Evolutionary conservation across 2,329 filamentous ascomycete species (phyloP).

Genomic region (Septoria linicola): DNA sequence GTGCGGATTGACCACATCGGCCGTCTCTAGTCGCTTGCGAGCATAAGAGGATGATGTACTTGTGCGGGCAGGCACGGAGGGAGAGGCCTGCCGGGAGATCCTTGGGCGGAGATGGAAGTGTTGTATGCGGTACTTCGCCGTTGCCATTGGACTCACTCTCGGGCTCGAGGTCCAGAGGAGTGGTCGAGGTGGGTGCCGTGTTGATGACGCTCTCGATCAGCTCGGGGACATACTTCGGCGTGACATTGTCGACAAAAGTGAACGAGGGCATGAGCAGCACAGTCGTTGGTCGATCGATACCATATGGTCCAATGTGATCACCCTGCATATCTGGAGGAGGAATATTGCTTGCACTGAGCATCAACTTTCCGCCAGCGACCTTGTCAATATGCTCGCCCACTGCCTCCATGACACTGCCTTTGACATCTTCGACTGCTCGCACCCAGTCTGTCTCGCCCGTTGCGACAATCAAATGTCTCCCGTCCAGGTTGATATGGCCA

Average conservation of each 20-base stretch:
- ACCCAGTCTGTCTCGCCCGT: constrained; percentile 98
- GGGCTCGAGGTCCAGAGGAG: constrained; percentile 50
- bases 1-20: constrained; percentile 90
- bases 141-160: constrained; percentile 13
- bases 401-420: constrained; percentile 59
- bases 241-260: constrained; percentile 78
- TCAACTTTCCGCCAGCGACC: constrained; percentile 60
- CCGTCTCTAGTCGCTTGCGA: constrained; percentile 93
- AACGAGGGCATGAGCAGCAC: constrained; percentile 84
- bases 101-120: constrained; percentile 18
- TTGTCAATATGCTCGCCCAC: constrained; percentile 41
- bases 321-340: constrained; percentile 66
- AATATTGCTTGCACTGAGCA: constrained; percentile 91
- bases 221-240: constrained; percentile 67
- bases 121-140: constrained; percentile 19
- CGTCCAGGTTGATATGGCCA: constrained; percentile 81
- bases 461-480: constrained; percentile 84
- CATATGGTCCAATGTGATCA: constrained; percentile 53
- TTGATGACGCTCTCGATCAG: constrained; percentile 72
- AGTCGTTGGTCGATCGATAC: constrained; percentile 66
- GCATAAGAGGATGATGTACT: constrained; percentile 86
- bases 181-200: constrained; percentile 69
- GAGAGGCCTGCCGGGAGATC: constrained; percentile 44
- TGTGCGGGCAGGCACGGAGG: constrained; percentile 72
- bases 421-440: constrained; percentile 81